Evolutionary conservation across 2,329 filamentous ascomycete genomes (phyloP).

Genomic region (Teratosphaeria epicoccoides): DNA sequence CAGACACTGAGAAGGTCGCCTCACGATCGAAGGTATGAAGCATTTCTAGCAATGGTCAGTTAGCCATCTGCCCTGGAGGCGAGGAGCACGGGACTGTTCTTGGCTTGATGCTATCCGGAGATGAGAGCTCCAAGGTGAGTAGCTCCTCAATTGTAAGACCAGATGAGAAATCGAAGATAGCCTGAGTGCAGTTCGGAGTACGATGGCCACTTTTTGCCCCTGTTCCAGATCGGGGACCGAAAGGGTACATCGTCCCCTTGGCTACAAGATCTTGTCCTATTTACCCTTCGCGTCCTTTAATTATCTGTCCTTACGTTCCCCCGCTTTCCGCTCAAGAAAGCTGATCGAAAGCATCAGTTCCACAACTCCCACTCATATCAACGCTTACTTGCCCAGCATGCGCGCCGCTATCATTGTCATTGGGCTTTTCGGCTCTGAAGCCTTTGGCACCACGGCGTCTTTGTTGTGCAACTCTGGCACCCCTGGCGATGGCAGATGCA

Average conservation of each 20-base stretch:
- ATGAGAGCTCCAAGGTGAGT: neutral
- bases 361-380: too few species aligned
- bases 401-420: neutral
- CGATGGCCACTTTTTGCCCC: neutral
- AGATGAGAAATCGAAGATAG: neutral
- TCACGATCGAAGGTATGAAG: neutral
- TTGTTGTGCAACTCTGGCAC: neutral
- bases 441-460: neutral
- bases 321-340: too few species aligned
- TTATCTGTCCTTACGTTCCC: too few species aligned
- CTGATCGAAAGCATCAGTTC: too few species aligned
- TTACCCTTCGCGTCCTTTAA: too few species aligned
- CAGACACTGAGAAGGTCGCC: slow-evolving; percentile 3
- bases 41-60: neutral
- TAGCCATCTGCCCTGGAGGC: neutral
- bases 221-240: neutral
- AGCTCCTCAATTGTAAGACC: neutral
- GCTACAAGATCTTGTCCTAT: too few species aligned
- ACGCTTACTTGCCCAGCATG: neutral
- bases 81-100: neutral
- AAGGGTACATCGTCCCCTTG: too few species aligned
- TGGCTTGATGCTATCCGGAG: neutral
- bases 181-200: neutral
- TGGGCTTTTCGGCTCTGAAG: neutral
- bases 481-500: neutral